Conservation (phyloP, 1,284 basidiomycete genomes). For the Cutaneotrichosporon curvatum region DNA sequence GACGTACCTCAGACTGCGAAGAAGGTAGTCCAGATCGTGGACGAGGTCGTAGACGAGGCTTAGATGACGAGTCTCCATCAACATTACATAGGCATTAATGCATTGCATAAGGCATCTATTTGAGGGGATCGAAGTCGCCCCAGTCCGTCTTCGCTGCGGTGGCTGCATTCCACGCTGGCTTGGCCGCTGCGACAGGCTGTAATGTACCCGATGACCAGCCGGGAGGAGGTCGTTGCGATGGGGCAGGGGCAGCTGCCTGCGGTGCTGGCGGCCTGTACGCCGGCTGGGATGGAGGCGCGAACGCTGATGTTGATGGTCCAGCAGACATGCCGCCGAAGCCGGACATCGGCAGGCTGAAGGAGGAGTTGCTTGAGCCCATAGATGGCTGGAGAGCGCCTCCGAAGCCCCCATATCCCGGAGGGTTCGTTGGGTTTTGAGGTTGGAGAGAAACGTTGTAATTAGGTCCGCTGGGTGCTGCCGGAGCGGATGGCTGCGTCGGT, state of each 20-base stretch:
- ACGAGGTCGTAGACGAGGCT: too few species aligned
- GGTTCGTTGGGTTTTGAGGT: constrained; percentile 16
- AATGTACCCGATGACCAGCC: constrained; percentile 38
- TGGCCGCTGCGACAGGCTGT: constrained; percentile 34
- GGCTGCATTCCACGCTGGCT: constrained; percentile 23
- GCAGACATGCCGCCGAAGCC: background rate
- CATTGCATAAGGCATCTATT: constrained; percentile 13
- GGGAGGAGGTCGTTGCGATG: constrained; percentile 26
- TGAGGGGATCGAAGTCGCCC: constrained; percentile 45
- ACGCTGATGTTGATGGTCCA: constrained; percentile 2
- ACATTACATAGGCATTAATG: constrained; percentile 1
- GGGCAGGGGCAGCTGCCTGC: background rate
- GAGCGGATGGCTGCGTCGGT: background rate
- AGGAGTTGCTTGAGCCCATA: too few species aligned
- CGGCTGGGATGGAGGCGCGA: constrained; percentile 3
- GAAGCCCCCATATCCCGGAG: too few species aligned
- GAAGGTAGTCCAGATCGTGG: too few species aligned
- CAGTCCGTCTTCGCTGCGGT: constrained; percentile 28
- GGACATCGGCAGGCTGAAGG: too few species aligned
- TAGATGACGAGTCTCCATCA: too few species aligned
- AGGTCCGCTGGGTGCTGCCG: constrained; percentile 17
- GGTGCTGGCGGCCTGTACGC: constrained; percentile 5
- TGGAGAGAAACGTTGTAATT: constrained; percentile 42
- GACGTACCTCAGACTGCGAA: too few species aligned
- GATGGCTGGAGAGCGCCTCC: too few species aligned